These are phyloP conservation scores for Persicaria tinctoria DNA, from an alignment of 148 eudicot species.

Conservation along the genomic window DNA sequence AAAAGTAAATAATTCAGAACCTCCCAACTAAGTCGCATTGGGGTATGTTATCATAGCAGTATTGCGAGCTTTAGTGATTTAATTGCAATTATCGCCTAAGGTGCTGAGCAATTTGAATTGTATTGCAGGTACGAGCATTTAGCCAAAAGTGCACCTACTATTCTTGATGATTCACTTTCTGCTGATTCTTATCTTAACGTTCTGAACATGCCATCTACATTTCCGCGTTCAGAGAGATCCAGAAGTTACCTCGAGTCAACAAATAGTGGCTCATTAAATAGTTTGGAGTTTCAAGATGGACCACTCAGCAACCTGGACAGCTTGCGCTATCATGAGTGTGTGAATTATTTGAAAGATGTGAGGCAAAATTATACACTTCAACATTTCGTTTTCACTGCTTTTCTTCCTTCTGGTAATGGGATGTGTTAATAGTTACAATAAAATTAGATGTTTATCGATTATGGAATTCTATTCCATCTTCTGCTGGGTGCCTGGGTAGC, in stretches of 20 bases:
- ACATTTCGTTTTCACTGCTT: neutral
- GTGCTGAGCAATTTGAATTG: constrained; percentile 9
- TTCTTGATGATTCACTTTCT: constrained; percentile 92
- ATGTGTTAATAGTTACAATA: neutral
- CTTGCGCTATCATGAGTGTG: constrained; percentile 80
- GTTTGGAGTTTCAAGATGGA: constrained; percentile 59
- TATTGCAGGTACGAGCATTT: constrained; percentile 84
- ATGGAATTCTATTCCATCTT: neutral
- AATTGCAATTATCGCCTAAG: neutral
- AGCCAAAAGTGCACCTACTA: constrained; percentile 94
- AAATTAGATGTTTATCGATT: neutral
- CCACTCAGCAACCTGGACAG: constrained; percentile 94
- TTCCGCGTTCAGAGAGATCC: constrained; percentile 92
- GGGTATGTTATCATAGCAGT: neutral
- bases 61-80: neutral
- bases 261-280: constrained; percentile 40
- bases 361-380: constrained; percentile 17
- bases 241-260: constrained; percentile 54
- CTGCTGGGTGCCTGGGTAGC: neutral
- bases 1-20: neutral
- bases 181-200: constrained; percentile 99
- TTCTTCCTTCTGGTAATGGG: constrained; percentile 1
- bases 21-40: neutral
- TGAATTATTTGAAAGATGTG: constrained; percentile 87
- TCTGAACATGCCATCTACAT: constrained; percentile 92